Conservation (phyloP, 208 protist genomes). For the Acanthamoeba quina region DNA sequence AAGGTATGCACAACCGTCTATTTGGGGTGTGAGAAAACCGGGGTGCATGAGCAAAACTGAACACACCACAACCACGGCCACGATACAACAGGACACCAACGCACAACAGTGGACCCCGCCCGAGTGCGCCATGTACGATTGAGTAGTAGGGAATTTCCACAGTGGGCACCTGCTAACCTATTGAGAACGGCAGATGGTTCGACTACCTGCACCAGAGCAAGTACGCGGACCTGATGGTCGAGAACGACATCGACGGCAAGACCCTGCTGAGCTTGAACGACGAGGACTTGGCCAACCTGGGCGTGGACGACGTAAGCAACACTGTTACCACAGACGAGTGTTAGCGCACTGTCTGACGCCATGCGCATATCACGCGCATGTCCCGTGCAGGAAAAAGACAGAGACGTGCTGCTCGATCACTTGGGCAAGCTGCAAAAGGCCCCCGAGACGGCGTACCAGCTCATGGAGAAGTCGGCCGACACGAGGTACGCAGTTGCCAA, state of each 20-base stretch:
- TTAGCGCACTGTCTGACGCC: too few species aligned
- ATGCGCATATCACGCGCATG: background rate
- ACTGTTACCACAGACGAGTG: too few species aligned
- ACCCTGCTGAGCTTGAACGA: slow-evolving; percentile 48
- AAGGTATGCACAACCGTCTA: background rate
- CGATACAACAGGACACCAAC: slow-evolving; percentile 35
- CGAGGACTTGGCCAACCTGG: slow-evolving; percentile 11
- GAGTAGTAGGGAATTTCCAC: background rate
- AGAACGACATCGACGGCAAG: slow-evolving; percentile 53
- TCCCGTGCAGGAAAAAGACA: background rate
- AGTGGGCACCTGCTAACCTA: background rate
- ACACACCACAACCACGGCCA: background rate
- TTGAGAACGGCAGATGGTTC: background rate
- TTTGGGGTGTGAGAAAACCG: background rate
- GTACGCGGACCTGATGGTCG: slow-evolving; percentile 30
- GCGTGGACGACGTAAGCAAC: slow-evolving; percentile 12
- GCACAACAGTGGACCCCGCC: slow-evolving; percentile 41
- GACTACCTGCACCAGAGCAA: slow-evolving; percentile 31
- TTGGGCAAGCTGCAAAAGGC: slow-evolving; percentile 1
- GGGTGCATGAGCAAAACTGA: background rate
- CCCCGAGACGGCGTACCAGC: background rate
- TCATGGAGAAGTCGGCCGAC: too few species aligned
- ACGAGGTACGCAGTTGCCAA: too few species aligned
- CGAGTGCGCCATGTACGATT: slow-evolving; percentile 23
- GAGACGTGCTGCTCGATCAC: background rate